Base-by-base conservation (phyloP, 75 land plant genomes). In the Isoetes taiwanensis region DNA sequence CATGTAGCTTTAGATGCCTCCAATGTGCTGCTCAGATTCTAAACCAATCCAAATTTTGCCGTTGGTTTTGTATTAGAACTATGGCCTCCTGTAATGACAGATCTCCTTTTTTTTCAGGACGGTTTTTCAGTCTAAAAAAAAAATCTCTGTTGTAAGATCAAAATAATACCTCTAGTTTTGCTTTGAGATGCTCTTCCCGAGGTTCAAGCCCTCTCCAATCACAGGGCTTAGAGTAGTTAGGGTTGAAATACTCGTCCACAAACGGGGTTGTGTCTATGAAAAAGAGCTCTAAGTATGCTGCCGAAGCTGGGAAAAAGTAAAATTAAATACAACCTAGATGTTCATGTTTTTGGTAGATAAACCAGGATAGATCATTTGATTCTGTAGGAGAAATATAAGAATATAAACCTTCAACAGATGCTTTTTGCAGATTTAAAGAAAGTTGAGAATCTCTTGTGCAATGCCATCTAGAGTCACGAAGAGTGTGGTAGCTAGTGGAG, bases 1-100 rank as follows among this genome's bases (percentile, higher is more conserved):
- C 99, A 94, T 23, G 57, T 75, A 5, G 99, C 99, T 3, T 34
- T 61, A 2, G 98, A 93, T 25, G 58, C 20, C 26, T 64, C 63
- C 54, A 93, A 57, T 30, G 82, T 80, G 5, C 28, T 23, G 6
- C 71, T 78, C 31, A 93, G 52, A 52, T 77, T 79, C 98, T 93
- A 65, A 0, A 2, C 24, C 25, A 28, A 43, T 21, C 56, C 17
- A 59, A 1, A 24, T 56, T 39, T 52, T 41, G 42, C 34, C 25
- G n/a, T n/a, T n/a, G n/a, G n/a, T n/a, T n/a, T n/a, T n/a, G n/a
- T n/a, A n/a, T n/a, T n/a, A n/a, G n/a, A n/a, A n/a, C n/a, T n/a
- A n/a, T n/a, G n/a, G n/a, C n/a, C n/a, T n/a, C n/a, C n/a, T n/a
- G n/a, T n/a, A n/a, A n/a, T n/a, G n/a, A n/a, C n/a, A n/a, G n/a